phyloP scores from a whole-genome alignment of 768 basidiomycete genomes.

The Panus rudis region DNA sequence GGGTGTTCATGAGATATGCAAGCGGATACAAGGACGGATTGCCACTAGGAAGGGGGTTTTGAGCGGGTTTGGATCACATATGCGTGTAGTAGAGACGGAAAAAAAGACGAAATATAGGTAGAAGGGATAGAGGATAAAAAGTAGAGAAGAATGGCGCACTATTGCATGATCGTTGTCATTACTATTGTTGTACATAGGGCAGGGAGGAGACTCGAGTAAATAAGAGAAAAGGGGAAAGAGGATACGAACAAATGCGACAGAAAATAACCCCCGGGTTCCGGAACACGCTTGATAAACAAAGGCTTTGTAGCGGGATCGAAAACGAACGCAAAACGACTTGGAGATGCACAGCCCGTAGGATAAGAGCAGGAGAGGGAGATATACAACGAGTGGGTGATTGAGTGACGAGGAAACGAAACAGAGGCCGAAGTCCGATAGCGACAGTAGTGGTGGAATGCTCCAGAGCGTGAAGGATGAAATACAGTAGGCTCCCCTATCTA shows the following conservation, averaged over 20 bases:
- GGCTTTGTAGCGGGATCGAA: conserved; percentile 17
- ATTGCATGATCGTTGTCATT: conserved; percentile 16
- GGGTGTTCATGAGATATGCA: too few species aligned
- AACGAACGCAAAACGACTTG: not conserved
- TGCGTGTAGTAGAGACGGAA: conserved; percentile 5
- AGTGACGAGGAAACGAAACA: conserved; percentile 16
- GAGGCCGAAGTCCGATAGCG: conserved; percentile 18
- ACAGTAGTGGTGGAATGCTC: too few species aligned
- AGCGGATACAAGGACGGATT: too few species aligned
- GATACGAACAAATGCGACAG: too few species aligned
- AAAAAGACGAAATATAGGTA: conserved; percentile 1
- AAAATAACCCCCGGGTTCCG: too few species aligned
- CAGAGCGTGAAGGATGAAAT: too few species aligned
- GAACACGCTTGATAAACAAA: too few species aligned
- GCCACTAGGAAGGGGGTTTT: conserved; percentile 1
- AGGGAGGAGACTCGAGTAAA: conserved; percentile 16
- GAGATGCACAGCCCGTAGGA: conserved; percentile 16
- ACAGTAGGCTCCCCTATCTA: too few species aligned
- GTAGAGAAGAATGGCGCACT: conserved; percentile 12
- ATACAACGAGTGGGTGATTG: not conserved
- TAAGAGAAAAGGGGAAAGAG: conserved; percentile 15
- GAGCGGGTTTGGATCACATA: conserved; percentile 3
- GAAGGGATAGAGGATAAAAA: not conserved
- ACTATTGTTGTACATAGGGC: conserved; percentile 19
- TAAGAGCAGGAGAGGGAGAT: not conserved